These are phyloP conservation scores for Neonectria hederae DNA, from an alignment of 2,329 filamentous ascomycete genomes.

Conservation along the genomic window DNA sequence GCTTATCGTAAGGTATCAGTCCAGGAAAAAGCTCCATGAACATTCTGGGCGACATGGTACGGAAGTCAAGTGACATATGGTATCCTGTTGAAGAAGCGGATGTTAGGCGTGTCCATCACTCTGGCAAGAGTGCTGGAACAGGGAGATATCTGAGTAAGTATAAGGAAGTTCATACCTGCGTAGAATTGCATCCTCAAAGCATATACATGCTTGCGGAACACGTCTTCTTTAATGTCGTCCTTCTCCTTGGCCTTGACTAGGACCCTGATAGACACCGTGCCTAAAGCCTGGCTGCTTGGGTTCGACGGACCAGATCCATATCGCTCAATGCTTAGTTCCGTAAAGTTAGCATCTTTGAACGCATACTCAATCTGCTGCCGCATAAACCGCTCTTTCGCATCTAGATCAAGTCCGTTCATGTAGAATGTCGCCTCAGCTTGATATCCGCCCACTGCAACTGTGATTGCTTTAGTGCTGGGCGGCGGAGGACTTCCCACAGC, in stretches of 20 bases:
- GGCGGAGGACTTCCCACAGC: conserved; percentile 9
- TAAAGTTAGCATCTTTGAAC: conserved; percentile 10
- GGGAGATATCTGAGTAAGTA: too few relatives aligned
- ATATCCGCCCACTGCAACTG: conserved; percentile 13
- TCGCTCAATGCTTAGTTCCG: conserved; percentile 17
- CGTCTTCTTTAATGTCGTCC: conserved; percentile 7
- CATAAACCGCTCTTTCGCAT: conserved; percentile 22
- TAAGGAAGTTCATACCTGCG: conserved; percentile 2
- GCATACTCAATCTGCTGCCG: conserved; percentile 14
- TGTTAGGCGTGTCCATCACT: too few relatives aligned
- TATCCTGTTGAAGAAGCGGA: conserved; percentile 3
- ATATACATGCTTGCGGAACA: conserved; percentile 14
- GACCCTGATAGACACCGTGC: conserved; percentile 13
- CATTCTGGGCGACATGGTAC: conserved; percentile 18
- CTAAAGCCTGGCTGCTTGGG: conserved; percentile 8
- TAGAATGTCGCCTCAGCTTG: conserved; percentile 20
- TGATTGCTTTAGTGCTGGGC: conserved; percentile 13
- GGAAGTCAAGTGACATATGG: conserved; percentile 19
- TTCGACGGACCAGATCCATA: conserved; percentile 2
- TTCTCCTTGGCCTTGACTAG: conserved; percentile 10
- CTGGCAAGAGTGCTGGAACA: neutral
- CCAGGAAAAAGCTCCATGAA: conserved; percentile 22
- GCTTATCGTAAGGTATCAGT: conserved; percentile 12
- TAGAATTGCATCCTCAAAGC: conserved; percentile 23
- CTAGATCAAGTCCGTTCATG: conserved; percentile 18